Conservation (phyloP, 2,329 filamentous ascomycete genomes). For the Chrysosporium queenslandicum region DNA sequence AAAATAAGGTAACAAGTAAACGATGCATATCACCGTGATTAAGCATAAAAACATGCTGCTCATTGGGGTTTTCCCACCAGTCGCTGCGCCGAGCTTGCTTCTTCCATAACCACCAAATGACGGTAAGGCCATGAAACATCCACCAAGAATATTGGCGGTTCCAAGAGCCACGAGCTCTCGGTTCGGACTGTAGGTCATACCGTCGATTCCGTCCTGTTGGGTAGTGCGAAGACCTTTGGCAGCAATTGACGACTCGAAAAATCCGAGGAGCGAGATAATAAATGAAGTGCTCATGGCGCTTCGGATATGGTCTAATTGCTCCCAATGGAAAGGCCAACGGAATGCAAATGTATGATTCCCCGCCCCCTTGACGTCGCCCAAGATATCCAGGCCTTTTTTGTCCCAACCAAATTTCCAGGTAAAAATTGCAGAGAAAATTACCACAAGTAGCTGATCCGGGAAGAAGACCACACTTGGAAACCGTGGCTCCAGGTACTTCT, state of each 20-base stretch:
- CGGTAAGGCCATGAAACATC: constrained; percentile 84
- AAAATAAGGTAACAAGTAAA: constrained; percentile 80
- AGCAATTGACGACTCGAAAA: constrained; percentile 94
- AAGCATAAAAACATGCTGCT: constrained; percentile 77
- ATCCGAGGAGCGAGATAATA: constrained; percentile 87
- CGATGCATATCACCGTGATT: constrained; percentile 69
- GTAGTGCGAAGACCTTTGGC: constrained; percentile 72
- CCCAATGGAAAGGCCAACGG: constrained; percentile 70
- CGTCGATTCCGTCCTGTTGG: constrained; percentile 57
- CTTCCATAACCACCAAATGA: constrained; percentile 93
- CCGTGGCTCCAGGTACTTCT: constrained; percentile 66
- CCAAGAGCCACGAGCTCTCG: constrained; percentile 87
- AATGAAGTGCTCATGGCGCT: constrained; percentile 86
- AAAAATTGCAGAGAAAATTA: constrained; percentile 71
- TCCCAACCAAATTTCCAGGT: constrained; percentile 72
- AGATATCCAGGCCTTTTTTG: constrained; percentile 64
- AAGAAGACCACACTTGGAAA: constrained; percentile 76
- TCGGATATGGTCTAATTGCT: constrained; percentile 70
- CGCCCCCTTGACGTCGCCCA: constrained; percentile 68
- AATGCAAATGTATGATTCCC: constrained; percentile 66
- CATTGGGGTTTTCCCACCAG: constrained; percentile 87
- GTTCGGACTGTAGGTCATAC: constrained; percentile 78
- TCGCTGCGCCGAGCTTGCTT: constrained; percentile 89
- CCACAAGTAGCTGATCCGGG: constrained; percentile 82
- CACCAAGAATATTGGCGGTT: constrained; percentile 79